These are phyloP conservation scores for Gastrodia elata DNA, from an alignment of 106 monocot genomes.

Conservation along the genomic window DNA sequence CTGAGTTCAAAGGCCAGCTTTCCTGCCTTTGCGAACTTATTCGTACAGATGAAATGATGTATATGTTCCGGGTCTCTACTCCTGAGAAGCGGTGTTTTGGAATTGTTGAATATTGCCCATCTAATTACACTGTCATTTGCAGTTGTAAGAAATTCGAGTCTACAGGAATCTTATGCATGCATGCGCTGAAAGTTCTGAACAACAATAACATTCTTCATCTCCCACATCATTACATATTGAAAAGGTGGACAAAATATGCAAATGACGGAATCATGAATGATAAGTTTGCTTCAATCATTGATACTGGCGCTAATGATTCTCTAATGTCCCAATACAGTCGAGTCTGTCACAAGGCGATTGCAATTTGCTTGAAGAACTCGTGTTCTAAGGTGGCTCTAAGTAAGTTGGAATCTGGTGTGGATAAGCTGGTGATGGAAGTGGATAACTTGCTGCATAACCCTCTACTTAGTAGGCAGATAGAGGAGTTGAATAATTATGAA, in stretches of 20 bases:
- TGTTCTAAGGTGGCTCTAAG: conserved; percentile 33
- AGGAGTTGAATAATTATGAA: conserved; percentile 13
- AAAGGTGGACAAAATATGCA: conserved; percentile 43
- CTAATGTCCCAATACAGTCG: conserved; percentile 21
- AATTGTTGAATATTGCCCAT: conserved; percentile 24
- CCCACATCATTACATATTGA: conserved; percentile 31
- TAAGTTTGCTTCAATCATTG: conserved; percentile 11
- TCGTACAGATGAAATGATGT: conserved; percentile 14
- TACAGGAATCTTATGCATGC: conserved; percentile 37
- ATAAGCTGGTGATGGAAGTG: conserved; percentile 31
- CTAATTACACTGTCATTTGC: conserved; percentile 19
- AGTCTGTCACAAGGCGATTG: conserved; percentile 35
- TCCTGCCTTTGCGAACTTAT: conserved; percentile 32
- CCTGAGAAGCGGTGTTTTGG: conserved; percentile 17
- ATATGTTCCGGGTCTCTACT: conserved; percentile 26
- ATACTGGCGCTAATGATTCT: conserved; percentile 18
- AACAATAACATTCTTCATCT: conserved; percentile 32
- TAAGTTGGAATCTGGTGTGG: conserved; percentile 29
- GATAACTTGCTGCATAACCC: conserved; percentile 31
- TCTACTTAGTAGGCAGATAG: conserved; percentile 12
- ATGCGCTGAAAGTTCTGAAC: conserved; percentile 30
- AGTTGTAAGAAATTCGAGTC: conserved; percentile 36
- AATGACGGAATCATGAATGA: conserved; percentile 23
- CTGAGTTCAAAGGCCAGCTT: conserved; percentile 30
- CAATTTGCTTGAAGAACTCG: conserved; percentile 36